A percentile compares a stretch with the other conserved stretches of the same genome.
phyloP scores from a whole-genome alignment of 1,284 basidiomycete species.

The Neolentinus lepideus region DNA sequence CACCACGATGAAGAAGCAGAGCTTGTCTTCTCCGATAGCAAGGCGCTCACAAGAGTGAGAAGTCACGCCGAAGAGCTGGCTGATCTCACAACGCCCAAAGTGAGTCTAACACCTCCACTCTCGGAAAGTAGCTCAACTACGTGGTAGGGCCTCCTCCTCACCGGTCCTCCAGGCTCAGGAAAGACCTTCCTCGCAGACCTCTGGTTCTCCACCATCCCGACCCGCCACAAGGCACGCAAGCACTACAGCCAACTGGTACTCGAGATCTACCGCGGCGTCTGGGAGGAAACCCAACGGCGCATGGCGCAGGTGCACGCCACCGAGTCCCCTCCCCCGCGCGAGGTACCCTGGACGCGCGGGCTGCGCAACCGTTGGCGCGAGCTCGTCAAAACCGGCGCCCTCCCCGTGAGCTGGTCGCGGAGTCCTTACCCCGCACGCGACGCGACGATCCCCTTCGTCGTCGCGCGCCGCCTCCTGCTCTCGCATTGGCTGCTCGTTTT shows the following conservation, averaged over 20 bases:
- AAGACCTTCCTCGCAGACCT: conserved; percentile 68
- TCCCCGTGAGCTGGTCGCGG: conserved; percentile 30
- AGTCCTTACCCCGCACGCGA: conserved; percentile 11
- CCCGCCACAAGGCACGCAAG: conserved; percentile 52
- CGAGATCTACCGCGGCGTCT: conserved; percentile 60
- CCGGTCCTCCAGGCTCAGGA: conserved; percentile 74
- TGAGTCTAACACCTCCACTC: conserved; percentile 13
- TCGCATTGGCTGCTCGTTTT: conserved; percentile 56
- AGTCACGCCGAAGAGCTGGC: conserved; percentile 55
- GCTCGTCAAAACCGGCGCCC: conserved; percentile 27
- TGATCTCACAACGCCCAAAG: conserved; percentile 50
- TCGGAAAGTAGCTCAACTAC: neutral
- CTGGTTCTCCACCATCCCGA: conserved; percentile 55
- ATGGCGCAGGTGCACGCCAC: conserved; percentile 23
- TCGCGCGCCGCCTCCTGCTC: conserved; percentile 42
- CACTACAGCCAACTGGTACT: conserved; percentile 68
- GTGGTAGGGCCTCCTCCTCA: conserved; percentile 61
- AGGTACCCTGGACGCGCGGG: conserved; percentile 25
- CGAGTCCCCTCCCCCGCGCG: conserved; percentile 7
- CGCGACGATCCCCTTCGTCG: conserved; percentile 32
- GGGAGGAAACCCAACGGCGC: conserved; percentile 45
- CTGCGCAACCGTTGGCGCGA: conserved; percentile 28
- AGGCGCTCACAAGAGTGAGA: conserved; percentile 41
- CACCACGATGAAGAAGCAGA: conserved; percentile 11
- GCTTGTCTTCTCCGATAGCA: conserved; percentile 11